Conservation (phyloP, 176 grass and related monocot genomes). For the Otatea glauca region DNA sequence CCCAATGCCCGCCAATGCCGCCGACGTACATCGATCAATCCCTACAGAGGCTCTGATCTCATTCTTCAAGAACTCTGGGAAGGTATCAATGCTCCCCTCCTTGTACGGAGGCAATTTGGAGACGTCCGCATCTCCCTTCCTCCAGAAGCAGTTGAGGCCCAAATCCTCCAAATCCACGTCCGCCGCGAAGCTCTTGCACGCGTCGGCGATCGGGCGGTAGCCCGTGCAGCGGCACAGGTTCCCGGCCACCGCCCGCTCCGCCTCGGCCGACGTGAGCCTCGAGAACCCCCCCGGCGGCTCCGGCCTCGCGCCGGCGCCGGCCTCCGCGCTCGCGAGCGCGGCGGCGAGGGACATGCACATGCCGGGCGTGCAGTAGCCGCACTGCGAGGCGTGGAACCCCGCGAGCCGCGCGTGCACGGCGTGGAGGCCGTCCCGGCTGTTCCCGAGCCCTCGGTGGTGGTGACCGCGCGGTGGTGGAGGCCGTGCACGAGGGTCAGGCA, state of each 20-base stretch:
- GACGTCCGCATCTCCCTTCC: slow-evolving; percentile 54
- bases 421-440: slow-evolving; percentile 56
- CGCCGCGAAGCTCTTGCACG: slow-evolving; percentile 90
- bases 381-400: slow-evolving; percentile 92
- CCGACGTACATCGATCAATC: slow-evolving; percentile 9
- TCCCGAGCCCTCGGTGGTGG: slow-evolving; percentile 74
- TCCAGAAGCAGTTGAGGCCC: slow-evolving; percentile 87
- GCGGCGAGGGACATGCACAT: slow-evolving; percentile 94
- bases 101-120: slow-evolving; percentile 63
- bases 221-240: slow-evolving; percentile 96
- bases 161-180: slow-evolving; percentile 95
- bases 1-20: background rate
- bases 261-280: slow-evolving; percentile 65
- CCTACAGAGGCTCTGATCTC: slow-evolving; percentile 61
- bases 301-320: slow-evolving; percentile 14
- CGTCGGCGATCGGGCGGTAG: slow-evolving; percentile 85
- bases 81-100: slow-evolving; percentile 52
- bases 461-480: slow-evolving; percentile 68
- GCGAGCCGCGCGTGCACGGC: slow-evolving; percentile 67
- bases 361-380: slow-evolving; percentile 91
- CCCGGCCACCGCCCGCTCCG: slow-evolving; percentile 66
- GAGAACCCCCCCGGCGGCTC: slow-evolving; percentile 61
- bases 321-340: slow-evolving; percentile 63
- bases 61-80: slow-evolving; percentile 79
- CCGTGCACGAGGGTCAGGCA: slow-evolving; percentile 72